A percentile compares a stretch with the other conserved stretches of the same genome.
phyloP scores from a whole-genome alignment of 1,139 yeast genomes.

The Hemisphaericaspora xylofermentans region DNA sequence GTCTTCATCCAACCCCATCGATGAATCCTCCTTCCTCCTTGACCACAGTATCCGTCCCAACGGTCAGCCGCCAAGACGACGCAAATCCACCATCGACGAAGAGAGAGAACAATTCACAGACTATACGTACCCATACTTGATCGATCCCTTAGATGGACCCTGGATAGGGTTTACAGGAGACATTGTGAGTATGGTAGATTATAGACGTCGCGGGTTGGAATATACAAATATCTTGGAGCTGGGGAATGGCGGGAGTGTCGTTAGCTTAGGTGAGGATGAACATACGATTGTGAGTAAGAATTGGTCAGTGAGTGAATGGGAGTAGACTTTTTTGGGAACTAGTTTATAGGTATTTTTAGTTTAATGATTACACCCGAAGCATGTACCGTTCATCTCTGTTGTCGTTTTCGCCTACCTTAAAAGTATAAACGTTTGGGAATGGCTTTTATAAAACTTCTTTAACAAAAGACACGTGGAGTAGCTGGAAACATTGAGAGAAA shows the following conservation, averaged over 20 bases:
- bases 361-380: no score
- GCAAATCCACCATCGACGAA: slow-evolving; percentile 54
- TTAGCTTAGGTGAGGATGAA: slow-evolving; percentile 22
- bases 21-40: slow-evolving; percentile 30
- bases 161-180: slow-evolving; percentile 60
- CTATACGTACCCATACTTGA: slow-evolving; percentile 50
- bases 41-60: slow-evolving; percentile 7
- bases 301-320: slow-evolving; percentile 47
- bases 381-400: no score
- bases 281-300: slow-evolving; percentile 32
- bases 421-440: no score
- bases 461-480: no score
- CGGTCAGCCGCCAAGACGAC: slow-evolving; percentile 21
- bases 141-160: slow-evolving; percentile 53
- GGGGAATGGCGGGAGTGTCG: slow-evolving; percentile 16
- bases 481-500: no score
- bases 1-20: slow-evolving; percentile 14
- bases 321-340: slow-evolving; percentile 21
- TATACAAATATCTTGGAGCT: slow-evolving; percentile 20
- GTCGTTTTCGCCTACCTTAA: no score
- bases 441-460: no score
- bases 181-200: slow-evolving; percentile 41
- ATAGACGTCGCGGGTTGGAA: slow-evolving; percentile 14
- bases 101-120: slow-evolving; percentile 52
- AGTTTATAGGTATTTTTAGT: no score